Conservation (phyloP, 495 filamentous ascomycete species). For the Wilcoxina mikolae region DNA sequence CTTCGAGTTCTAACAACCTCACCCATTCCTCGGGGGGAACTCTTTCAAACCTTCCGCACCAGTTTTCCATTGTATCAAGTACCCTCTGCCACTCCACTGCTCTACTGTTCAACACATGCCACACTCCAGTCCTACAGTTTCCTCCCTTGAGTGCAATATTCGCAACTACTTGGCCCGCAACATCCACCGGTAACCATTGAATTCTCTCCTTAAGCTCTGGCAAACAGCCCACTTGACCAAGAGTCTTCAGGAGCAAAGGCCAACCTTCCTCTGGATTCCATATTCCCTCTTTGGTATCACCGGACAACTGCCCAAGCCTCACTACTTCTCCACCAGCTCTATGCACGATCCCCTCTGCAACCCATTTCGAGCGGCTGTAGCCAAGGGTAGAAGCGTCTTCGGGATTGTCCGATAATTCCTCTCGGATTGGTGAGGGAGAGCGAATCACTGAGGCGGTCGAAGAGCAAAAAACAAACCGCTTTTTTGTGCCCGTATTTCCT, state of each 20-base stretch:
- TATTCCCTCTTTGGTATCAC: conserved; percentile 38
- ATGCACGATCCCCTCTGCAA: conserved; percentile 42
- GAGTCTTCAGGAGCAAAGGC: conserved; percentile 43
- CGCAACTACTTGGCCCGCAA: conserved; percentile 38
- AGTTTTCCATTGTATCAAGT: conserved; percentile 32
- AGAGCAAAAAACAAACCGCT: conserved; percentile 45
- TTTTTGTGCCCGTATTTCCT: conserved; percentile 19
- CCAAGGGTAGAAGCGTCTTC: conserved; percentile 39
- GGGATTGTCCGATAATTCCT: conserved; percentile 37
- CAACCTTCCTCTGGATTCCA: conserved; percentile 53
- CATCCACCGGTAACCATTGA: conserved; percentile 45
- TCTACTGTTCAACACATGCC: conserved; percentile 38
- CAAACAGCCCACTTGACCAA: conserved; percentile 35
- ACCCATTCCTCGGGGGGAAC: not conserved
- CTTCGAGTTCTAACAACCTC: conserved; percentile 8
- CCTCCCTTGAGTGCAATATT: conserved; percentile 26
- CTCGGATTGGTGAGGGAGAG: conserved; percentile 32
- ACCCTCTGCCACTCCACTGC: conserved; percentile 33
- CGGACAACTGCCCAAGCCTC: conserved; percentile 46
- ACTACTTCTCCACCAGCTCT: conserved; percentile 28
- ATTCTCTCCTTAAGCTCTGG: conserved; percentile 38
- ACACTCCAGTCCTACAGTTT: conserved; percentile 26
- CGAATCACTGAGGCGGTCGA: conserved; percentile 38
- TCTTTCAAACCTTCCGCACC: not conserved
- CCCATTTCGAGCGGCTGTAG: conserved; percentile 50